Evolutionary conservation across 192 early-diverging fungal genomes (phyloP), one percentile per base, ranked within the genome.

Genomic region (Backusella parvicylindrica): DNA sequence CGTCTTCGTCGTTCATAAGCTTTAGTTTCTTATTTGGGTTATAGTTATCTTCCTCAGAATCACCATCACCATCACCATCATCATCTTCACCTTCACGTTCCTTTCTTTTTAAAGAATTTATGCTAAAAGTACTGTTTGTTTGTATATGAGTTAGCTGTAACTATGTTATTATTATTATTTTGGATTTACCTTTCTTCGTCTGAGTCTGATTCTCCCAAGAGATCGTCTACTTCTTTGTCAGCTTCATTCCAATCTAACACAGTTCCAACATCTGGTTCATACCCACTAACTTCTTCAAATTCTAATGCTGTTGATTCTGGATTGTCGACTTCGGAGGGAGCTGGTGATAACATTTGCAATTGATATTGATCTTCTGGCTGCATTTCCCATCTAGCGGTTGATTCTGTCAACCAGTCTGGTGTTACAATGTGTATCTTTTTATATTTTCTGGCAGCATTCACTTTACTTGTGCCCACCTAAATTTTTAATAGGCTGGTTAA

Each of bases 381-480:
- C 23, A 89, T 77, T 64, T 86, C 75, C 93, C 94, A 97, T 23
- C 86, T 85, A 35, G 78, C 79, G 2, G 92, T 88, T 18, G 92
- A 93, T 53, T 95, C 88, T 18, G 87, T 79, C 21, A 97, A 82
- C 88, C 89, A 92, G 32, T 90, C 87, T 31, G 88, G 74, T 30
- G 85, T 81, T 0, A 91, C 90, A 47, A 91, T 85, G 33, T 69
- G 75, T 26, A 89, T 79, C 12, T 77, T 78, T n/a, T 67, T 74
- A 40, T 81, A 78, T 36, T 82, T 76, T 35, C 79, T 73, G 0
- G 95, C 95, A 47, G 83, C 79, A 36, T 89, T 88, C 5, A 93
- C 93, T 83, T 98, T 96, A 0, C 83, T 87, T 0, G 94, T 95
- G 9, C 92, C 91, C 15, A 80, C 84, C 89, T 92, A 75, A n/a